Conservation (phyloP, 495 filamentous ascomycete species). For the Aspergillus wentii region DNA sequence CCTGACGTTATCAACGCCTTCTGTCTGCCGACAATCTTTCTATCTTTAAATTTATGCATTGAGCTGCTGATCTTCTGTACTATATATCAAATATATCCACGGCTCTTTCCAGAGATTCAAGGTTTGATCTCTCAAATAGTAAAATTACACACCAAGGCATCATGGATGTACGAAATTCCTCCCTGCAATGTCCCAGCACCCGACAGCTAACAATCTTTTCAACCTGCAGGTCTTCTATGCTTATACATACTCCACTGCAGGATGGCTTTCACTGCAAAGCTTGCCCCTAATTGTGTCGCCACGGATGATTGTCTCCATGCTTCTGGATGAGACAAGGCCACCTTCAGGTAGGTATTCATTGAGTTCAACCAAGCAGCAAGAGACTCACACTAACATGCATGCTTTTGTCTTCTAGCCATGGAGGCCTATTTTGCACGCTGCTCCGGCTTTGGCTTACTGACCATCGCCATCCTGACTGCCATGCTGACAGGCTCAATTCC, state of each 20-base stretch:
- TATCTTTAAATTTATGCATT: no score
- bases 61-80: no score
- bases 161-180: slow-evolving; percentile 17
- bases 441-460: slow-evolving; percentile 61
- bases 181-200: neutral
- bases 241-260: slow-evolving; percentile 62
- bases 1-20: neutral
- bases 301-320: slow-evolving; percentile 57
- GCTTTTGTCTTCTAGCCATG: slow-evolving; percentile 41
- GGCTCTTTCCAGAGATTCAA: no score
- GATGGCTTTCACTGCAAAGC: slow-evolving; percentile 65
- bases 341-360: slow-evolving; percentile 43
- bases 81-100: no score
- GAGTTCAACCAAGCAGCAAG: neutral
- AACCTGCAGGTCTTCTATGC: slow-evolving; percentile 52
- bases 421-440: slow-evolving; percentile 71
- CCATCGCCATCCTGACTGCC: slow-evolving; percentile 59
- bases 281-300: slow-evolving; percentile 60
- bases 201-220: neutral
- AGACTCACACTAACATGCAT: neutral
- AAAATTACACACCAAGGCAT: no score
- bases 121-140: no score
- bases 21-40: no score
- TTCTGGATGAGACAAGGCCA: slow-evolving; percentile 53
- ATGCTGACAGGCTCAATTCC: slow-evolving; percentile 76